These are phyloP conservation scores for Choanephora cucurbitarum DNA, from an alignment of 371 early-diverging fungal species.

Conservation along the genomic window DNA sequence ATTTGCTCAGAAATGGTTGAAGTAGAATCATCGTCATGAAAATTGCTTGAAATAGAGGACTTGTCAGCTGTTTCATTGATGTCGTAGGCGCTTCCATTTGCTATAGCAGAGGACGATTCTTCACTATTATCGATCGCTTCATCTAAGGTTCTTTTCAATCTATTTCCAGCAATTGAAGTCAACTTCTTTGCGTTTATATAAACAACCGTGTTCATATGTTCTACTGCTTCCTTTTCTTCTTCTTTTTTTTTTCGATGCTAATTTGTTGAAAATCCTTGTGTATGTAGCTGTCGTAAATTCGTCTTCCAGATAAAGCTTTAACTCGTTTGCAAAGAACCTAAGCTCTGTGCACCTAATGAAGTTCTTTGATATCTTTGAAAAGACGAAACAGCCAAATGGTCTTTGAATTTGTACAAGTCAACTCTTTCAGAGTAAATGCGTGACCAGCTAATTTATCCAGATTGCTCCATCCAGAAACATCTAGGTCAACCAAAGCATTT, in stretches of 20 bases:
- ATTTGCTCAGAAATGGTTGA: slow-evolving; percentile 4
- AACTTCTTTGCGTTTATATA: slow-evolving; percentile 2
- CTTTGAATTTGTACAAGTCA: neutral
- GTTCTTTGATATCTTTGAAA: neutral
- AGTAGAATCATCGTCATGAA: slow-evolving; percentile 5
- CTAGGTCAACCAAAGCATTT: neutral
- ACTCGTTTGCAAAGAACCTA: neutral
- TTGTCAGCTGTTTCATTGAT: slow-evolving; percentile 1
- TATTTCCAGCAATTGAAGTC: slow-evolving; percentile 5
- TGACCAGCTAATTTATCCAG: neutral
- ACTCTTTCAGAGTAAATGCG: neutral
- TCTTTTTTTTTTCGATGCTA: neutral
- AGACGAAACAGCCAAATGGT: no score
- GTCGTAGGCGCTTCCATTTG: neutral
- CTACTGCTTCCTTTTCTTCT: slow-evolving; percentile 4
- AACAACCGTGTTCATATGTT: neutral
- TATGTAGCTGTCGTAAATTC: slow-evolving; percentile 3
- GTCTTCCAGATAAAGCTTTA: slow-evolving; percentile 1
- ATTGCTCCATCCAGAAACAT: slow-evolving; percentile 3
- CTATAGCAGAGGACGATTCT: slow-evolving; percentile 4
- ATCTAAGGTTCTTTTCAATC: slow-evolving; percentile 7
- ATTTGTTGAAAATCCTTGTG: neutral
- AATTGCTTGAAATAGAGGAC: slow-evolving; percentile 6
- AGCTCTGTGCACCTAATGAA: neutral
- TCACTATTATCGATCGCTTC: slow-evolving; percentile 5